Percentiles rank a stretch among this genome's conserved stretches.
phyloP scores from a whole-genome alignment of 2,329 filamentous ascomycete species.

The Paecilomyces niveus region DNA sequence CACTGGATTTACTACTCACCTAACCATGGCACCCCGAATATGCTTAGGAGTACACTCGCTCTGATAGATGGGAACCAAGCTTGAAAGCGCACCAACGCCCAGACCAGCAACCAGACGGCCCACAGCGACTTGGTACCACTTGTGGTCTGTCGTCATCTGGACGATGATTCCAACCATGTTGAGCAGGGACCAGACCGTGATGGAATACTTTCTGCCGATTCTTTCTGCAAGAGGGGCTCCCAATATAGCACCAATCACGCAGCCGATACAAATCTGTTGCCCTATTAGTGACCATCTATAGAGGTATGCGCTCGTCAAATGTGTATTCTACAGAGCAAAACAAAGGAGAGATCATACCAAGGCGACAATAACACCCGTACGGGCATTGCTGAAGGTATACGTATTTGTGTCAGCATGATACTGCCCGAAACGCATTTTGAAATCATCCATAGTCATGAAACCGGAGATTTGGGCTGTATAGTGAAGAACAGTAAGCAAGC shows the following conservation, averaged over 20 bases:
- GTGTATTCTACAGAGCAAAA: too few relatives aligned
- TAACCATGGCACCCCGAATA: constrained; percentile 42
- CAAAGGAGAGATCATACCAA: constrained; percentile 25
- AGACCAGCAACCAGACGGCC: constrained; percentile 42
- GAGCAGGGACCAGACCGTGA: constrained; percentile 38
- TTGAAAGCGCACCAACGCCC: constrained; percentile 41
- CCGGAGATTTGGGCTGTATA: constrained; percentile 36
- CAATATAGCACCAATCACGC: constrained; percentile 34
- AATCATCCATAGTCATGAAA: constrained; percentile 42
- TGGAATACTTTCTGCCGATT: constrained; percentile 39
- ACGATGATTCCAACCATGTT: constrained; percentile 41
- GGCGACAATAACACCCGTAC: constrained; percentile 39
- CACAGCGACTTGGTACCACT: constrained; percentile 40
- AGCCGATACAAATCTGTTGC: constrained; percentile 36
- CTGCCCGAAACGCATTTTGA: constrained; percentile 35
- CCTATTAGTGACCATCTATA: neutral
- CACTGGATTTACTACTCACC: constrained; percentile 9
- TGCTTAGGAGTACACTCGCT: constrained; percentile 40
- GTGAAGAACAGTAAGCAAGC: constrained; percentile 1
- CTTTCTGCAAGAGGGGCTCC: constrained; percentile 40
- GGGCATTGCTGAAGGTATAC: constrained; percentile 38
- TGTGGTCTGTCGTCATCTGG: constrained; percentile 35
- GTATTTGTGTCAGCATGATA: constrained; percentile 19
- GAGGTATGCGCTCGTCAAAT: too few relatives aligned
- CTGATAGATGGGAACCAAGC: constrained; percentile 43